phyloP scores from a whole-genome alignment of 2,329 filamentous ascomycete genomes.

The Hirsutella thompsonii region DNA sequence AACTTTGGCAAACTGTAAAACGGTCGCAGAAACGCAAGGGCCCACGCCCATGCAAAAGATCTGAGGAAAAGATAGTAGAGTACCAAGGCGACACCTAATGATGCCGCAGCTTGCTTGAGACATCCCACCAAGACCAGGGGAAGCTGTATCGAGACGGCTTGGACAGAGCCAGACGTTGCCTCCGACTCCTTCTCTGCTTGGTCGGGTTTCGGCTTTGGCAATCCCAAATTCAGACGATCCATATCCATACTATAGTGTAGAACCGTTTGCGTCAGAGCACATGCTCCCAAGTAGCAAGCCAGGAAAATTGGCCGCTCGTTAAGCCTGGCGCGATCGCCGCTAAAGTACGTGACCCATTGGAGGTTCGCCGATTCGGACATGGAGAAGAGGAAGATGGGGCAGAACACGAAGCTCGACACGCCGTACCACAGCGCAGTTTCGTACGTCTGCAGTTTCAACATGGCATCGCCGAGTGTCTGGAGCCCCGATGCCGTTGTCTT shows the following conservation, averaged over 20 bases:
- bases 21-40: slow-evolving; percentile 56
- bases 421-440: slow-evolving; percentile 66
- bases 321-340: slow-evolving; percentile 58
- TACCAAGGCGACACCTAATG: slow-evolving; percentile 33
- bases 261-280: slow-evolving; percentile 57
- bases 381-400: slow-evolving; percentile 69
- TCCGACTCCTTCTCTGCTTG: slow-evolving; percentile 10
- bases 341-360: slow-evolving; percentile 59
- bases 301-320: slow-evolving; percentile 84
- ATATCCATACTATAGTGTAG: slow-evolving; percentile 61
- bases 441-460: slow-evolving; percentile 46
- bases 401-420: slow-evolving; percentile 67
- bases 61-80: slow-evolving; percentile 54
- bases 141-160: slow-evolving; percentile 23
- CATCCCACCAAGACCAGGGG: slow-evolving; percentile 24
- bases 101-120: slow-evolving; percentile 24
- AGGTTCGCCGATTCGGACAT: slow-evolving; percentile 47
- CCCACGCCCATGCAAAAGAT: slow-evolving; percentile 51
- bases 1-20: slow-evolving; percentile 67
- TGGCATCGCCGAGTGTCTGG: slow-evolving; percentile 46
- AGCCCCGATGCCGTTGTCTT: slow-evolving; percentile 59
- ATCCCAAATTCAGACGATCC: slow-evolving; percentile 45
- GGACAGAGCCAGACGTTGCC: slow-evolving; percentile 17
- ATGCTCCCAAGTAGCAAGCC: slow-evolving; percentile 52
- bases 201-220: slow-evolving; percentile 10